Conservation (phyloP, 2,329 filamentous ascomycete genomes). For the Colletotrichum sublineola region DNA sequence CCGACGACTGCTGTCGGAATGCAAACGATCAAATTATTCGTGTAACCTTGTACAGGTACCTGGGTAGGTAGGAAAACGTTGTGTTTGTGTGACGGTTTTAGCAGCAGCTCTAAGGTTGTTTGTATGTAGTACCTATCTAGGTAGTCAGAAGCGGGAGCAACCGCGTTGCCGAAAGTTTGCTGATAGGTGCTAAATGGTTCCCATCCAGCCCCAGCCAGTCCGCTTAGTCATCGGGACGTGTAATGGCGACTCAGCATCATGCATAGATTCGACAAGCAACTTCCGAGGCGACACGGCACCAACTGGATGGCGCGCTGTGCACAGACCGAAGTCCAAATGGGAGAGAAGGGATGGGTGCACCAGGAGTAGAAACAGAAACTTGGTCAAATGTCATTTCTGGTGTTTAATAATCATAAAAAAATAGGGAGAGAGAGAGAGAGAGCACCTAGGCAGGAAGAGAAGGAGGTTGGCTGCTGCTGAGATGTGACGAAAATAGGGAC, state of each 20-base stretch:
- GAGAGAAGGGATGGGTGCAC: slow-evolving; percentile 31
- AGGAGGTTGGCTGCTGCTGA: slow-evolving; percentile 29
- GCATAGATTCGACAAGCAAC: slow-evolving; percentile 1
- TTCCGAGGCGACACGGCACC: slow-evolving; percentile 17
- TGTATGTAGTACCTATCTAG: too few species aligned
- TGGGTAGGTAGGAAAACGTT: neutral
- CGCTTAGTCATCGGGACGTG: neutral
- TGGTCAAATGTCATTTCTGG: slow-evolving; percentile 35
- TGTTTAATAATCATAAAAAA: neutral
- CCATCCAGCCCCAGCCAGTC: neutral
- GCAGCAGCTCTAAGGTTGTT: neutral
- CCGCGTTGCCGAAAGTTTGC: slow-evolving; percentile 36
- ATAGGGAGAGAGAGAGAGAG: neutral
- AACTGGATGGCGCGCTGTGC: slow-evolving; percentile 20
- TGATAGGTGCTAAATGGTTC: neutral
- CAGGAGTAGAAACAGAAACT: slow-evolving; percentile 17
- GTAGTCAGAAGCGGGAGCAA: slow-evolving; percentile 21
- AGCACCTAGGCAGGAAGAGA: slow-evolving; percentile 10
- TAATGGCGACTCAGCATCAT: neutral
- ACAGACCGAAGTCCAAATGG: slow-evolving; percentile 35
- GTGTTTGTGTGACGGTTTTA: neutral
- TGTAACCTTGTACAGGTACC: neutral
- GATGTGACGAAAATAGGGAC: slow-evolving; percentile 27
- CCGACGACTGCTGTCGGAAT: neutral
- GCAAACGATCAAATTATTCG: neutral